phyloP scores from a whole-genome alignment of 2,329 filamentous ascomycete genomes.

The Eurotiales sp. region DNA sequence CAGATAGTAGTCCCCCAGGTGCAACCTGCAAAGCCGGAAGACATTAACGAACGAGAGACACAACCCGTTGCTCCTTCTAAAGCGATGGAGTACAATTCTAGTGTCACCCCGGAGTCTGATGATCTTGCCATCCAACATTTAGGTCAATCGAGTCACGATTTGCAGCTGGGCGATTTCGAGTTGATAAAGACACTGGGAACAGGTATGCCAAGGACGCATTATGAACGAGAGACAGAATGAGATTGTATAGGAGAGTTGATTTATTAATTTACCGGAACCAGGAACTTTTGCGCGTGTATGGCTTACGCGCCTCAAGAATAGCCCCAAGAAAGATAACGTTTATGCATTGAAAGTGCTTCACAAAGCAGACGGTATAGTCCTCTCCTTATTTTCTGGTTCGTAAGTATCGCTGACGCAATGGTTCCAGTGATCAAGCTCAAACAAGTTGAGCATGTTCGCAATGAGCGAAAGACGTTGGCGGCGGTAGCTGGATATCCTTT shows the following conservation, averaged over 20 bases:
- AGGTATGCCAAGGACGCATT: slow-evolving; percentile 33
- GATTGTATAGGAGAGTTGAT: background rate
- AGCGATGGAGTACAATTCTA: background rate
- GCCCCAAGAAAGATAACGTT: slow-evolving; percentile 27
- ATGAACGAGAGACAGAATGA: background rate
- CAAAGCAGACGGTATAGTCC: slow-evolving; percentile 45
- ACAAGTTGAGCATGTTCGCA: slow-evolving; percentile 66
- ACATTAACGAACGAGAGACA: slow-evolving; percentile 23
- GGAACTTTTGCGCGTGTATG: slow-evolving; percentile 52
- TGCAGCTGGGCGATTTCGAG: slow-evolving; percentile 44
- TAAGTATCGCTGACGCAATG: background rate
- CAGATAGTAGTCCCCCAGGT: slow-evolving; percentile 19
- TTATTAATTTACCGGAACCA: slow-evolving; percentile 20
- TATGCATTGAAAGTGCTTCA: slow-evolving; percentile 50
- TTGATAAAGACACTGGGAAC: slow-evolving; percentile 49
- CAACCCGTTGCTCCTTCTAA: slow-evolving; percentile 26
- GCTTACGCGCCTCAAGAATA: slow-evolving; percentile 42
- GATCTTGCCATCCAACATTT: slow-evolving; percentile 15
- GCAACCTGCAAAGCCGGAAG: slow-evolving; percentile 17
- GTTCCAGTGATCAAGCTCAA: slow-evolving; percentile 55
- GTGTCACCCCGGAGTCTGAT: slow-evolving; percentile 6
- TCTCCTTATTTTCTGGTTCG: slow-evolving; percentile 1
- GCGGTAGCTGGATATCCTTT: slow-evolving; percentile 63
- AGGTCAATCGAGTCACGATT: slow-evolving; percentile 17
- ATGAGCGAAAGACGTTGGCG: slow-evolving; percentile 61